A percentile compares a stretch with the other conserved stretches of the same genome.
These are phyloP conservation scores for Schizothecium vesticola DNA, from an alignment of 495 filamentous ascomycete species.

Conservation along the genomic window DNA sequence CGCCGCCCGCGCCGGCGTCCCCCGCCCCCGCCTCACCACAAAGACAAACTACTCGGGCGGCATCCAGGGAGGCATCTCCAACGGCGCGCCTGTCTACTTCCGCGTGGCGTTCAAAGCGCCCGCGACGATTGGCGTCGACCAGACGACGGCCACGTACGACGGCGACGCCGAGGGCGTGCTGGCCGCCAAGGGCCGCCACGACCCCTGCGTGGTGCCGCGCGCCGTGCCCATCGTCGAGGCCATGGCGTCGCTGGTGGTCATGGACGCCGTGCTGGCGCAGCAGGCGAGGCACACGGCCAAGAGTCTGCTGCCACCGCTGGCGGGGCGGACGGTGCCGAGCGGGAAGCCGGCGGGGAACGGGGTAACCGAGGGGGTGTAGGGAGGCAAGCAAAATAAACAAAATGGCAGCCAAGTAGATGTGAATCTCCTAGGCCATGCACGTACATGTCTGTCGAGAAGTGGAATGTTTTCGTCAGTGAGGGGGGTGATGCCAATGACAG, in stretches of 20 bases:
- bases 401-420: not conserved
- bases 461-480: not conserved
- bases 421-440: not conserved
- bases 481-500: not conserved
- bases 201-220: constrained; percentile 90
- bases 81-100: constrained; percentile 94
- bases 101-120: constrained; percentile 92
- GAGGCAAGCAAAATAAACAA: not conserved
- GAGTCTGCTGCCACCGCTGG: constrained; percentile 45
- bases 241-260: constrained; percentile 86
- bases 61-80: constrained; percentile 94
- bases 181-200: constrained; percentile 92
- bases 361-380: constrained; percentile 18
- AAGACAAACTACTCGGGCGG: constrained; percentile 96
- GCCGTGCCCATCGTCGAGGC: constrained; percentile 95
- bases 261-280: constrained; percentile 89
- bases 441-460: not conserved
- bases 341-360: constrained; percentile 23
- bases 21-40: constrained; percentile 61
- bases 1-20: constrained; percentile 30
- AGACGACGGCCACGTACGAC: constrained; percentile 77
- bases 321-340: constrained; percentile 28
- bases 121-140: constrained; percentile 90
- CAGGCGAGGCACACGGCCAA: constrained; percentile 59
- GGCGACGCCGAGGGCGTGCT: constrained; percentile 64